Conservation (phyloP, 225 moss, liverwort and hornwort species). For the Sphagnum tenellum region DNA sequence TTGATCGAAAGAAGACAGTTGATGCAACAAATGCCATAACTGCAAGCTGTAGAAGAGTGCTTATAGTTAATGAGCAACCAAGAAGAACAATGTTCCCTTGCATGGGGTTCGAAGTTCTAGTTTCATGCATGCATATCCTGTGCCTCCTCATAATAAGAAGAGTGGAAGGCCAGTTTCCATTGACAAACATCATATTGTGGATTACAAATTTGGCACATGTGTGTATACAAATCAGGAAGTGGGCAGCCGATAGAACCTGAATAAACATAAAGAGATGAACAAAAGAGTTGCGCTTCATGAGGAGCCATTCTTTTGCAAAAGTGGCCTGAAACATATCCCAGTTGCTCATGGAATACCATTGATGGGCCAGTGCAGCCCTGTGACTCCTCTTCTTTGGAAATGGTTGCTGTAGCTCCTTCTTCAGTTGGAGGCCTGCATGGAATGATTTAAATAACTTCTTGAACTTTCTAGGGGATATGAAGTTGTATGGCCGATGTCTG, state of each 20-base stretch:
- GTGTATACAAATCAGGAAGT: too few species aligned
- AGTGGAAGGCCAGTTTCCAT: too few species aligned
- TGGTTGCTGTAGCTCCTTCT: conserved; percentile 23
- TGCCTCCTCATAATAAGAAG: too few species aligned
- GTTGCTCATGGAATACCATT: conserved; percentile 43
- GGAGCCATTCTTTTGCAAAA: conserved; percentile 50
- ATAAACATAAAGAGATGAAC: conserved; percentile 44
- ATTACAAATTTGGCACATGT: too few species aligned
- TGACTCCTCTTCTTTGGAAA: conserved; percentile 35
- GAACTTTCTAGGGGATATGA: conserved; percentile 43
- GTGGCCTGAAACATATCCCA: conserved; percentile 54
- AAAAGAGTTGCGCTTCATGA: conserved; percentile 48
- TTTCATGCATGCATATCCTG: too few species aligned
- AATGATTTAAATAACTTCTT: conserved; percentile 43
- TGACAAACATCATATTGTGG: too few species aligned
- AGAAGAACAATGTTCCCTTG: too few species aligned
- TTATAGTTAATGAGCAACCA: too few species aligned
- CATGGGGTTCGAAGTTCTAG: too few species aligned
- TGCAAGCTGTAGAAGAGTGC: conserved; percentile 27
- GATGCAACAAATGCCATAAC: conserved; percentile 51
- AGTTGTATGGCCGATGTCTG: conserved; percentile 29
- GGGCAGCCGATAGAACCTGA: conserved; percentile 21
- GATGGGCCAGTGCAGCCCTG: conserved; percentile 33
- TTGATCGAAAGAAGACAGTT: conserved; percentile 63
- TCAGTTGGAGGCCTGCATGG: conserved; percentile 32